Base-by-base conservation (phyloP, 805 yeast genomes). In the Metschnikowia shivogae region DNA sequence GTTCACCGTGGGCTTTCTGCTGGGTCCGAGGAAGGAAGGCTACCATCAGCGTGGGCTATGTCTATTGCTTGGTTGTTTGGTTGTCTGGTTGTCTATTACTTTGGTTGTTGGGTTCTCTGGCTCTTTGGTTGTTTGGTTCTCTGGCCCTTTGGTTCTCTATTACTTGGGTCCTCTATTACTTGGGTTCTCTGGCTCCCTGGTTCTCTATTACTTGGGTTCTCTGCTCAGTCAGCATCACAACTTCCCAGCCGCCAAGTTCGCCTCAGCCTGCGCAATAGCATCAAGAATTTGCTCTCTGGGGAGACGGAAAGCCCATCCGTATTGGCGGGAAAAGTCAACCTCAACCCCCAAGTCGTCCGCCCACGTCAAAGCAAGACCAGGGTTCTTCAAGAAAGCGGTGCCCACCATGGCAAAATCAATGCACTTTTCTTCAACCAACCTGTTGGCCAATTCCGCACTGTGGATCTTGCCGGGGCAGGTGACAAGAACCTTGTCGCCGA, bases 381-480 rank as follows among this genome's bases (percentile, higher is more conserved):
- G 82, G 49, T 75, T 67, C 47, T 63, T 68, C 48, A 80, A 59
- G 51, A 76, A 77, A 2, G 58, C 65, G n/a, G 67, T 55, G 0
- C 80, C 86, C 35, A 70, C 67, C 11, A 77, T 54, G 6, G 73
- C 69, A 22, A 78, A 46, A 58, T 81, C 86, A 41, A 74, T 67
- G 12, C 50, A 50, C 2, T 73, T 74, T 12, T 68, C 57, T 43
- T 73, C 74, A 0, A 80, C 10, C 11, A 71, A 61, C 9, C 64
- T 55, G 32, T 44, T 39, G 19, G 38, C 43, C 33, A 34, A 20
- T 7, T 34, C 36, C 6, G 40, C 39, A 20, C 32, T 34, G 40
- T 71, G 70, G 6, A 79, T 76, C 3, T 58, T 52, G 12, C 82
- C 83, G 24, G 78, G 82, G 20, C 76, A 58, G 2, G 80, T 68